Percentiles rank a stretch among this genome's conserved stretches.
Evolutionary conservation across 441 rosid genomes (phyloP).

Genomic region (Erysimum pusillum): DNA sequence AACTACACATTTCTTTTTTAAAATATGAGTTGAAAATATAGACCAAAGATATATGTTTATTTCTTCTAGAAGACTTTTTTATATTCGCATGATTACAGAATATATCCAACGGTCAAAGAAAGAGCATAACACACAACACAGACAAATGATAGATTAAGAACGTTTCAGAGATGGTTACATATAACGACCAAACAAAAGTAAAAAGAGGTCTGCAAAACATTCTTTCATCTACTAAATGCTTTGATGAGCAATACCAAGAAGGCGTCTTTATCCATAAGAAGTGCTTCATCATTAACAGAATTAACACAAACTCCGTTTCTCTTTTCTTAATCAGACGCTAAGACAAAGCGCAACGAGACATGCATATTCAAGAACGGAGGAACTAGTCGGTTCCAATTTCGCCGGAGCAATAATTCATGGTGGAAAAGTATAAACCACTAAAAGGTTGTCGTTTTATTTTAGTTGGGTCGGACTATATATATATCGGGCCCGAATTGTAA

Average conservation of each 20-base stretch:
- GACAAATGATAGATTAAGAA: background rate
- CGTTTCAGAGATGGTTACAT: background rate
- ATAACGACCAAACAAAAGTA: background rate
- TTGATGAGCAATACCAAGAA: background rate
- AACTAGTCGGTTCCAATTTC: background rate
- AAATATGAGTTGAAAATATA: background rate
- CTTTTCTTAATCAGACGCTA: background rate
- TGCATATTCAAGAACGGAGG: background rate
- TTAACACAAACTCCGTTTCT: background rate
- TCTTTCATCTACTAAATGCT: background rate
- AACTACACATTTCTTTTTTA: background rate
- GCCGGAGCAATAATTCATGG: background rate
- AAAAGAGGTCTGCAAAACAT: background rate
- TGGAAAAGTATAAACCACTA: background rate
- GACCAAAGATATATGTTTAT: too few species aligned
- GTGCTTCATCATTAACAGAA: background rate
- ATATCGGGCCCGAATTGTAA: constrained; percentile 9
- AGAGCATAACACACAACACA: background rate
- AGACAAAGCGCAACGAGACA: background rate
- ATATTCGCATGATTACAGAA: background rate
- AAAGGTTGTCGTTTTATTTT: background rate
- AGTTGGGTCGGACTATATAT: background rate
- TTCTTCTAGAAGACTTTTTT: background rate
- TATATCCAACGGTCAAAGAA: background rate
- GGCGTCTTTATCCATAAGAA: too few species aligned